These are phyloP conservation scores for Ricinus communis DNA, from an alignment of 345 rosid species.

Conservation along the genomic window DNA sequence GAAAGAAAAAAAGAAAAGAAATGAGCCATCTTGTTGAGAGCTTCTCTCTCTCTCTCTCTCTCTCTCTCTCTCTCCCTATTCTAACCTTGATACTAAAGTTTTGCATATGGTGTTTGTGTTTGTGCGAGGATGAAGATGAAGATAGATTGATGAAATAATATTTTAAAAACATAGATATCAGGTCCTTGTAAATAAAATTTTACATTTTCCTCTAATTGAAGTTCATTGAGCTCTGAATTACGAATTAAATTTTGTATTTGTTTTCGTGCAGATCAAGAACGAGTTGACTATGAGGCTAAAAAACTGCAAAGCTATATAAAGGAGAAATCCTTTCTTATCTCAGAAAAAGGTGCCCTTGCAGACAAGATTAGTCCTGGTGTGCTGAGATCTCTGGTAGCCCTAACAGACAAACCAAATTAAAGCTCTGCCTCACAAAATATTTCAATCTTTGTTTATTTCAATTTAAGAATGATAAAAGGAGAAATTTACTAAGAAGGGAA, in stretches of 20 bases:
- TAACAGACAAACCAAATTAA: conserved; percentile 56
- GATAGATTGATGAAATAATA: too few species aligned
- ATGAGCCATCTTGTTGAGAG: too few species aligned
- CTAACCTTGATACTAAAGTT: too few species aligned
- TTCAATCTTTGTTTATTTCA: neutral
- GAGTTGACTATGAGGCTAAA: conserved; percentile 57
- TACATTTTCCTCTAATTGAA: too few species aligned
- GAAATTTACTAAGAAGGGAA: neutral
- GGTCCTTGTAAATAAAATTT: too few species aligned
- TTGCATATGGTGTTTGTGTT: too few species aligned
- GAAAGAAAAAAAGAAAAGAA: too few species aligned
- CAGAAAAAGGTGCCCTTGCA: conserved; percentile 73
- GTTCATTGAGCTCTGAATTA: neutral
- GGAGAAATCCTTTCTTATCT: conserved; percentile 59
- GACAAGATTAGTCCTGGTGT: conserved; percentile 67
- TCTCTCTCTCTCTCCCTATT: too few species aligned
- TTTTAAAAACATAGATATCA: too few species aligned
- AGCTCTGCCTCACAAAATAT: conserved; percentile 23
- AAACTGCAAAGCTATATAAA: conserved; percentile 72
- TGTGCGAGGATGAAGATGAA: too few species aligned
- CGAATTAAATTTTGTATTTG: neutral
- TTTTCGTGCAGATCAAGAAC: conserved; percentile 49
- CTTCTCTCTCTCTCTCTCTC: too few species aligned
- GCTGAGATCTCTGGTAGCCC: conserved; percentile 58
- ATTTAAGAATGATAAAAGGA: neutral